phyloP scores from a whole-genome alignment of 768 basidiomycete genomes.

The Calocybe cyanea region DNA sequence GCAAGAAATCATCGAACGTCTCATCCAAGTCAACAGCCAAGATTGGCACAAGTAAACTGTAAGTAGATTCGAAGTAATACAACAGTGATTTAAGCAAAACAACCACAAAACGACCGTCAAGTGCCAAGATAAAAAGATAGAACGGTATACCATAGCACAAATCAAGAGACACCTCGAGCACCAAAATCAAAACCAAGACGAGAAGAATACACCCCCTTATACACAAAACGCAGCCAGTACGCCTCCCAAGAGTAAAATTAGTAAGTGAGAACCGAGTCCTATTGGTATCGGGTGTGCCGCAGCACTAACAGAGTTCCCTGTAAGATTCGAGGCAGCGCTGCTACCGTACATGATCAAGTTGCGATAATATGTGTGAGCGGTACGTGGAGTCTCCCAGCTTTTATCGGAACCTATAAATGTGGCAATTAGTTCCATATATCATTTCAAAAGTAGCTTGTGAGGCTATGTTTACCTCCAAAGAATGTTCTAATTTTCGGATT shows the following conservation, averaged over 20 bases:
- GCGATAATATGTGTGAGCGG: conserved; percentile 72
- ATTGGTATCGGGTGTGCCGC: conserved; percentile 9
- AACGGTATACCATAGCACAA: neutral
- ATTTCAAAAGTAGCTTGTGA: neutral
- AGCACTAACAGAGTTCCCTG: conserved; percentile 27
- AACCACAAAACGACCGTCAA: no score
- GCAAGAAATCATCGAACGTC: no score
- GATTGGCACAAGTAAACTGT: no score
- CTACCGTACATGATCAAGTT: conserved; percentile 68
- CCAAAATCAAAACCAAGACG: neutral
- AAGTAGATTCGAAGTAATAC: no score
- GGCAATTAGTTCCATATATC: conserved; percentile 11
- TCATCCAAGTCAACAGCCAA: no score
- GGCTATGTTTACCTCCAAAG: conserved; percentile 57
- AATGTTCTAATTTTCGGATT: conserved; percentile 56
- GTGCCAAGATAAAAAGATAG: no score
- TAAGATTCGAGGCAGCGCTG: conserved; percentile 43
- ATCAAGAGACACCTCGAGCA: neutral
- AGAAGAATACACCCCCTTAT: neutral
- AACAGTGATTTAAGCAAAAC: no score
- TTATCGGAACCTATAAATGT: conserved; percentile 48
- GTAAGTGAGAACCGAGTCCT: neutral
- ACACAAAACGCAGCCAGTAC: conserved; percentile 5
- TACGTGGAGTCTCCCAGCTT: conserved; percentile 67
- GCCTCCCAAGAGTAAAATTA: conserved; percentile 1